phyloP scores from a whole-genome alignment of 2,329 filamentous ascomycete species.

The Aspergillus tamarii region DNA sequence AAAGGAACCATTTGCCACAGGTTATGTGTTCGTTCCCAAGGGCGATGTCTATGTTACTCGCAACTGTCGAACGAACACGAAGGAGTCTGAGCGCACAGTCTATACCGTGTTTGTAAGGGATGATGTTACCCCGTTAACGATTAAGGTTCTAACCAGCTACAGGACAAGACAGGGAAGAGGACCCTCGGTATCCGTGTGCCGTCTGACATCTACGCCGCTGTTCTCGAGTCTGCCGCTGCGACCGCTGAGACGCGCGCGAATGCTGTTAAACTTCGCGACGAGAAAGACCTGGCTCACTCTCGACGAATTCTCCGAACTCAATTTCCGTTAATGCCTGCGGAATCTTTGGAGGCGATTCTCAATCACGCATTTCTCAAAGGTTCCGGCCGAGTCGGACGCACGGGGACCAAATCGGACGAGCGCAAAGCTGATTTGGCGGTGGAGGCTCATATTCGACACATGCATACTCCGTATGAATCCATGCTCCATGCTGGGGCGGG shows the following conservation, averaged over 20 bases:
- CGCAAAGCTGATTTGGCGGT: slow-evolving; percentile 43
- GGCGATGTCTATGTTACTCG: slow-evolving; percentile 49
- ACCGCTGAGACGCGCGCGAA: slow-evolving; percentile 46
- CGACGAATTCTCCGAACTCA: slow-evolving; percentile 31
- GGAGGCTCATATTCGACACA: slow-evolving; percentile 49
- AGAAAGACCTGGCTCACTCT: slow-evolving; percentile 30
- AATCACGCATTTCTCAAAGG: slow-evolving; percentile 46
- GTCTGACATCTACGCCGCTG: slow-evolving; percentile 39
- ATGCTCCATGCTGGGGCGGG: slow-evolving; percentile 32
- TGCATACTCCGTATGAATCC: slow-evolving; percentile 44
- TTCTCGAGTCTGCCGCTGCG: slow-evolving; percentile 41
- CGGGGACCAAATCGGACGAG: slow-evolving; percentile 34
- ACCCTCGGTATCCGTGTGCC: slow-evolving; percentile 50
- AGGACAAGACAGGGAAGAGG: slow-evolving; percentile 35
- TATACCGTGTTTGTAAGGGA: slow-evolving; percentile 43
- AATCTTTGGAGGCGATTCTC: slow-evolving; percentile 36
- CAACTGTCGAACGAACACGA: slow-evolving; percentile 43
- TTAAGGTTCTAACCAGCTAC: slow-evolving; percentile 11
- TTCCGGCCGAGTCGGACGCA: slow-evolving; percentile 45
- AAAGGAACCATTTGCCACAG: slow-evolving; percentile 29
- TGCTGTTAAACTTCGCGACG: slow-evolving; percentile 42
- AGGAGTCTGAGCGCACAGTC: slow-evolving; percentile 33
- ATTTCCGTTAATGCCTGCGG: slow-evolving; percentile 44
- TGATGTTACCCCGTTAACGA: not conserved
- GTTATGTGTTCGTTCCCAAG: slow-evolving; percentile 46